Conservation (phyloP, 2,329 filamentous ascomycete species). For the Dothideomycetes sp. region DNA sequence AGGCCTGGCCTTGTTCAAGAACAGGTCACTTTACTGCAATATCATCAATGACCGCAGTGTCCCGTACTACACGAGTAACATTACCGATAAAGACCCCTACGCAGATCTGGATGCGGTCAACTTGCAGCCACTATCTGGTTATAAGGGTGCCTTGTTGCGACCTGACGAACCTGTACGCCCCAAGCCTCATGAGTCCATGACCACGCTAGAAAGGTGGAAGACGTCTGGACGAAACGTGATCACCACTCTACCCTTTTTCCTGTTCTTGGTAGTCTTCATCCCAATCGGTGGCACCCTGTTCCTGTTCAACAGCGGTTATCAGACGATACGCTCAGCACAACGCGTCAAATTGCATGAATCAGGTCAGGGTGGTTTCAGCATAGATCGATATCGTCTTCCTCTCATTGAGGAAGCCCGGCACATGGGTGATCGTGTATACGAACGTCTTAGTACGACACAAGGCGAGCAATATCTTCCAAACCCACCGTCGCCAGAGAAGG, state of each 20-base stretch:
- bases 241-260: constrained; percentile 49
- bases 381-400: constrained; percentile 63
- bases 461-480: constrained; percentile 57
- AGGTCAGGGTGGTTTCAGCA: constrained; percentile 50
- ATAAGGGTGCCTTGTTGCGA: constrained; percentile 66
- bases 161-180: constrained; percentile 47
- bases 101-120: constrained; percentile 54
- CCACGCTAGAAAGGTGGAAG: constrained; percentile 11
- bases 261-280: constrained; percentile 58
- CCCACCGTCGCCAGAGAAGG: constrained; percentile 19
- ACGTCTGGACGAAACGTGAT: constrained; percentile 24
- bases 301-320: constrained; percentile 63
- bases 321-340: constrained; percentile 62
- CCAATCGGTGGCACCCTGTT: constrained; percentile 63
- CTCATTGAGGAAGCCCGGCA: constrained; percentile 64
- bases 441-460: constrained; percentile 54
- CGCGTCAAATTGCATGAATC: constrained; percentile 66
- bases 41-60: constrained; percentile 76
- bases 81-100: constrained; percentile 70
- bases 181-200: constrained; percentile 18
- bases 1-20: constrained; percentile 63
- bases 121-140: constrained; percentile 62
- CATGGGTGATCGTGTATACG: constrained; percentile 68
- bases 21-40: constrained; percentile 73
- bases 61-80: constrained; percentile 71